These are phyloP conservation scores for Asterochloris sp. DNA, from an alignment of 139 green algal species.

Conservation along the genomic window DNA sequence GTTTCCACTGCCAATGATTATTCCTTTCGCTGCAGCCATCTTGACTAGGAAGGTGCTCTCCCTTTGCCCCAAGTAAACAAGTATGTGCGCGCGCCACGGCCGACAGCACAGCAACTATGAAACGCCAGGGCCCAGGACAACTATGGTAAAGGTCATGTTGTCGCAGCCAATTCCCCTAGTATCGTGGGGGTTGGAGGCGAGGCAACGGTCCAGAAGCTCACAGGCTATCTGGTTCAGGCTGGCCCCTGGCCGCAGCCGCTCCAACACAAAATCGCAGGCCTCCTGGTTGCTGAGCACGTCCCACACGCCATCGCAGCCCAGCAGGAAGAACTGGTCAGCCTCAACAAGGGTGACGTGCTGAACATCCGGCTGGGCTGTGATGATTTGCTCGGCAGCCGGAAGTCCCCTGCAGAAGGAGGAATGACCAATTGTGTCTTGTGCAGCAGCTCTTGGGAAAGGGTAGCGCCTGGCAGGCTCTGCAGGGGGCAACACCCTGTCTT, in stretches of 20 bases:
- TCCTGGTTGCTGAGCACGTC: conserved; percentile 90
- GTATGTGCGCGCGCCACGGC: too few species aligned
- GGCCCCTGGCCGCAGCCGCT: conserved; percentile 51
- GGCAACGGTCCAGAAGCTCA: conserved; percentile 83
- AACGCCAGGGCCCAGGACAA: conserved; percentile 28
- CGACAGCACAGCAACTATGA: too few species aligned
- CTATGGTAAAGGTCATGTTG: conserved; percentile 81
- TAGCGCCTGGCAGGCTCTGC: too few species aligned
- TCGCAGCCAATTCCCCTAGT: conserved; percentile 88
- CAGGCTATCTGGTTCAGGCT: conserved; percentile 47
- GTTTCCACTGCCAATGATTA: too few species aligned
- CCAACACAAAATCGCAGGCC: conserved; percentile 78
- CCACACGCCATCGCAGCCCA: conserved; percentile 94
- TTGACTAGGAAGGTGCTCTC: too few species aligned
- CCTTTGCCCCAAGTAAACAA: too few species aligned
- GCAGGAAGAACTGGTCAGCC: conserved; percentile 86
- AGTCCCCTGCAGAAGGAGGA: not conserved
- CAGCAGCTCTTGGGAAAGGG: not conserved
- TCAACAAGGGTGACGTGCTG: conserved; percentile 35
- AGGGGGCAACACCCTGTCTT: not conserved
- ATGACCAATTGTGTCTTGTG: not conserved
- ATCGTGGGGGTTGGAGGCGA: conserved; percentile 79
- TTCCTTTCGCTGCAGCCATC: too few species aligned
- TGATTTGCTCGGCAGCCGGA: conserved; percentile 55
- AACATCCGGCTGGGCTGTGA: conserved; percentile 82